Conservation (phyloP, 2,329 filamentous ascomycete species). For the Alternaria gaisen region DNA sequence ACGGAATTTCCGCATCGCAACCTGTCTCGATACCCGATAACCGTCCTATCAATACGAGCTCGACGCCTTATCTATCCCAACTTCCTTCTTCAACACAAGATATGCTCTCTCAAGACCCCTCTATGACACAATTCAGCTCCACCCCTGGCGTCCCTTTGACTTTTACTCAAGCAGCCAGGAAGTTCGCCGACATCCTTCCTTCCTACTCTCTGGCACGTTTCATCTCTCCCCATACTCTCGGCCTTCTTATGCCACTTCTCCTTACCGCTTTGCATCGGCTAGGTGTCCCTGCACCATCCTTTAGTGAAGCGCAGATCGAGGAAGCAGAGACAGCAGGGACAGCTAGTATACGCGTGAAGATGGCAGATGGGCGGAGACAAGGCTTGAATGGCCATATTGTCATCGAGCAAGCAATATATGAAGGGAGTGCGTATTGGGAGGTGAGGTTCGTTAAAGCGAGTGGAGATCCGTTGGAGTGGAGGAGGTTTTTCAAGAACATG, state of each 20-base stretch:
- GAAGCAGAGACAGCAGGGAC: slow-evolving; percentile 59
- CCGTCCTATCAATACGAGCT: slow-evolving; percentile 20
- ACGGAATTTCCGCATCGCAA: slow-evolving; percentile 48
- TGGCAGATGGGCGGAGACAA: slow-evolving; percentile 76
- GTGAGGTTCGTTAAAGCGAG: slow-evolving; percentile 94
- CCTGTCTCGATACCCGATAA: slow-evolving; percentile 40
- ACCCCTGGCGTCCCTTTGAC: slow-evolving; percentile 80
- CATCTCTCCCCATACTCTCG: slow-evolving; percentile 80
- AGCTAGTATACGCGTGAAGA: slow-evolving; percentile 75
- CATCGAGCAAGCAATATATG: slow-evolving; percentile 73
- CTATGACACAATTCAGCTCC: slow-evolving; percentile 82
- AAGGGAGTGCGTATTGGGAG: slow-evolving; percentile 72
- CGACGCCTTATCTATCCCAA: slow-evolving; percentile 37
- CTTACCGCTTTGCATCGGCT: slow-evolving; percentile 83
- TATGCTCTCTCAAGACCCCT: slow-evolving; percentile 83
- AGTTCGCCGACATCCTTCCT: slow-evolving; percentile 91
- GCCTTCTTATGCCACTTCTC: slow-evolving; percentile 80
- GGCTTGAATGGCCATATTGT: slow-evolving; percentile 77
- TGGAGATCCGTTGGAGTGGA: slow-evolving; percentile 96
- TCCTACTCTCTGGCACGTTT: slow-evolving; percentile 88
- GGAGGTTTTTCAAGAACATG: slow-evolving; percentile 96
- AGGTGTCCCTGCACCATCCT: slow-evolving; percentile 74
- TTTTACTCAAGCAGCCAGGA: slow-evolving; percentile 86
- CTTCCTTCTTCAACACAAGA: slow-evolving; percentile 57
- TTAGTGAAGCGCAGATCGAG: slow-evolving; percentile 39